Evolutionary conservation across 305 asterid species (phyloP).

Genomic region (Coffea humblotiana): DNA sequence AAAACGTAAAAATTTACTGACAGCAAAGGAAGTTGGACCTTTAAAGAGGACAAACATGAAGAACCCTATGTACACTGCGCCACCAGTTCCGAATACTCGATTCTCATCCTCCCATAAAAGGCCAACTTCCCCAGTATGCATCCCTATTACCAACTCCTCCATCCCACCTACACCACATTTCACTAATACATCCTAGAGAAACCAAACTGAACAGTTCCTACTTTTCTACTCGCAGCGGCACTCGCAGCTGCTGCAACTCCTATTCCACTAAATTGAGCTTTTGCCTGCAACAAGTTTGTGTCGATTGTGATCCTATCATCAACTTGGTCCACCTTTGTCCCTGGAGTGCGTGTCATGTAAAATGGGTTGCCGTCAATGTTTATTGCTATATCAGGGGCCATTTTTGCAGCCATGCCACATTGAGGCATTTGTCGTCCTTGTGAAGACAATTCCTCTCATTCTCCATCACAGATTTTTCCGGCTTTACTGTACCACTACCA

Average conservation of each 20-base stretch:
- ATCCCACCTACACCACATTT: neutral
- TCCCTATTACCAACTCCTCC: neutral
- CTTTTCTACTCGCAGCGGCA: conserved; percentile 59
- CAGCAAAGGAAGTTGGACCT: conserved; percentile 14
- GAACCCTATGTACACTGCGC: conserved; percentile 4
- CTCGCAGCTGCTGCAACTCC: conserved; percentile 48
- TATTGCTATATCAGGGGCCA: conserved; percentile 74
- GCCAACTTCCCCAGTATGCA: conserved; percentile 1
- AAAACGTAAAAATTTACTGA: conserved; percentile 8
- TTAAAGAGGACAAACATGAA: neutral
- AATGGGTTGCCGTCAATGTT: conserved; percentile 66
- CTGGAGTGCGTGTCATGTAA: conserved; percentile 44
- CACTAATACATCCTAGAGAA: conserved; percentile 75
- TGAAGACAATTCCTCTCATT: conserved; percentile 26
- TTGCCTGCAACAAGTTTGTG: conserved; percentile 63
- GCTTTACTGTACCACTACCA: conserved; percentile 34
- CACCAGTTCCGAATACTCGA: neutral
- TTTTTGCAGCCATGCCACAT: conserved; percentile 49
- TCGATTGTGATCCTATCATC: conserved; percentile 62
- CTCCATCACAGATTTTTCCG: conserved; percentile 34
- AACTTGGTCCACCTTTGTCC: conserved; percentile 33
- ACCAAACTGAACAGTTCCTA: conserved; percentile 58
- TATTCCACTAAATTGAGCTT: conserved; percentile 60
- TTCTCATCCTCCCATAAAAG: neutral
- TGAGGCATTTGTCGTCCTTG: conserved; percentile 43